Conservation (phyloP, 2,329 filamentous ascomycete species). For the Colletotrichum sp. region DNA sequence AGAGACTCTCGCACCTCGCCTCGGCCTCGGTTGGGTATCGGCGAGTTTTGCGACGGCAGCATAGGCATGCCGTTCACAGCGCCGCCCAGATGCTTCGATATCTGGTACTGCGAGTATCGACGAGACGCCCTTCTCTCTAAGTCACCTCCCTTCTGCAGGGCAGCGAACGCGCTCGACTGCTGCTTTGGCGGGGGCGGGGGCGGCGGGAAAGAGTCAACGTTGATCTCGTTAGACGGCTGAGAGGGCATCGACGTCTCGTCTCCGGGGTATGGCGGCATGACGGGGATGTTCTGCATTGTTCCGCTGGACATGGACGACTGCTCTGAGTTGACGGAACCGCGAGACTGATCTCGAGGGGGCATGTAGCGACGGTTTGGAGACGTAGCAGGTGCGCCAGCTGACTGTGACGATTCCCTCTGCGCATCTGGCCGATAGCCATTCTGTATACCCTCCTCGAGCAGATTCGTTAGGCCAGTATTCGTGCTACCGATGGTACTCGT, state of each 20-base stretch:
- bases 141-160: slow-evolving; percentile 89
- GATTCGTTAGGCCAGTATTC: slow-evolving; percentile 60
- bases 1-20: slow-evolving; percentile 83
- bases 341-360: slow-evolving; percentile 56
- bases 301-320: slow-evolving; percentile 75
- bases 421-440: slow-evolving; percentile 51
- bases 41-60: slow-evolving; percentile 81
- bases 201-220: slow-evolving; percentile 71
- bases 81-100: slow-evolving; percentile 88
- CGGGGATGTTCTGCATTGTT: slow-evolving; percentile 77
- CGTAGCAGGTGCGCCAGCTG: slow-evolving; percentile 23
- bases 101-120: slow-evolving; percentile 95
- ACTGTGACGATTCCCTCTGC: slow-evolving; percentile 22
- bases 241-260: slow-evolving; percentile 48
- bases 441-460: slow-evolving; percentile 65
- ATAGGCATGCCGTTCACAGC: slow-evolving; percentile 84
- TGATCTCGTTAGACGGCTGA: slow-evolving; percentile 48
- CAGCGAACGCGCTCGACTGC: slow-evolving; percentile 87
- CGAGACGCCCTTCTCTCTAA: slow-evolving; percentile 91
- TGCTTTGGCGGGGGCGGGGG: slow-evolving; percentile 74
- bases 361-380: slow-evolving; percentile 53
- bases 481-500: slow-evolving; percentile 62
- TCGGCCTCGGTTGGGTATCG: slow-evolving; percentile 83
- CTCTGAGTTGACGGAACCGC: slow-evolving; percentile 57
- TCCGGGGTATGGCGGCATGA: slow-evolving; percentile 73